Conservation (phyloP, 164 flowering plant species). For the Tinospora cordifolia region DNA sequence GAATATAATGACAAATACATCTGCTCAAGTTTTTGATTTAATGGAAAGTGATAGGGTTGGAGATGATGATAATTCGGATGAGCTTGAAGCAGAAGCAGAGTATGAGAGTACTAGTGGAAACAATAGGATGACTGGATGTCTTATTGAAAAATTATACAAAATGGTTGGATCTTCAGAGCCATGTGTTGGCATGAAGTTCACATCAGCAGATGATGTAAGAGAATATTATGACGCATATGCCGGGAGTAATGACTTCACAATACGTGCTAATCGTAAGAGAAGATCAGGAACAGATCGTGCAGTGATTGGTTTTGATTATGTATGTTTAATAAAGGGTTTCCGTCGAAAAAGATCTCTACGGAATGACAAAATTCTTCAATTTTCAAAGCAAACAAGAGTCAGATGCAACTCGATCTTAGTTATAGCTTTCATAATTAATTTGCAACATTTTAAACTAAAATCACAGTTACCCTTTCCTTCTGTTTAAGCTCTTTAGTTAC, state of each 20-base stretch:
- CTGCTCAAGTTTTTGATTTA: slow-evolving; percentile 21
- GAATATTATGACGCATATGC: slow-evolving; percentile 30
- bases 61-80: slow-evolving; percentile 22
- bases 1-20: slow-evolving; percentile 19
- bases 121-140: slow-evolving; percentile 7
- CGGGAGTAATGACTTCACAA: slow-evolving; percentile 26
- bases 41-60: slow-evolving; percentile 20
- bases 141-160: slow-evolving; percentile 13
- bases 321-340: slow-evolving; percentile 22
- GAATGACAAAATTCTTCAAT: slow-evolving; percentile 7
- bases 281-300: slow-evolving; percentile 27
- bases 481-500: too few relatives aligned
- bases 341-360: slow-evolving; percentile 10
- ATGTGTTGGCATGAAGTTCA: slow-evolving; percentile 31
- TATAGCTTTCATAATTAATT: slow-evolving; percentile 14
- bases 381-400: slow-evolving; percentile 16
- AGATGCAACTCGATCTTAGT: slow-evolving; percentile 23
- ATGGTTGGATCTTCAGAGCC: slow-evolving; percentile 18
- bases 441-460: too few relatives aligned
- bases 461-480: too few relatives aligned
- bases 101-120: slow-evolving; percentile 21
- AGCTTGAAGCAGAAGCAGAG: slow-evolving; percentile 21
- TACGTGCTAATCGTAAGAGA: slow-evolving; percentile 31
- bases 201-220: slow-evolving; percentile 30
- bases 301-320: slow-evolving; percentile 27